Percentiles rank a stretch among this genome's conserved stretches.
Evolutionary conservation across 306 rosid genomes (phyloP).

Genomic region (Oemleria cerasiformis): DNA sequence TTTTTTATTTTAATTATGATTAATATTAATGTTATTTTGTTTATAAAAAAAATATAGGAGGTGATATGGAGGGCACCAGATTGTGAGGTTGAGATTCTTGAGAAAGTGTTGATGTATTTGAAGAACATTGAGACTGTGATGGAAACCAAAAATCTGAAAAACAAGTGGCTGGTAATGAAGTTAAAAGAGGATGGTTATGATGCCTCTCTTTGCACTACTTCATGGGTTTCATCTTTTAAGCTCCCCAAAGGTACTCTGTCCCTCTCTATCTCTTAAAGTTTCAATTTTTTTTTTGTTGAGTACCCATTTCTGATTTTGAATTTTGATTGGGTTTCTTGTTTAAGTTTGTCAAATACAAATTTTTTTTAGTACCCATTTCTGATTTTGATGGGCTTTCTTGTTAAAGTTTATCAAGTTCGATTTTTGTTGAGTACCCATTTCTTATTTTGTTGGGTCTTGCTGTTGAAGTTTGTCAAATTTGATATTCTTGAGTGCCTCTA

Average conservation of each 20-base stretch:
- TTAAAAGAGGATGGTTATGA: conserved; percentile 43
- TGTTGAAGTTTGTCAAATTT: too few relatives aligned
- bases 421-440: too few relatives aligned
- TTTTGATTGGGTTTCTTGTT: too few relatives aligned
- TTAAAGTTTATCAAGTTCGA: too few relatives aligned
- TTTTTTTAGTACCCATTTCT: too few relatives aligned
- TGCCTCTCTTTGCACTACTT: conserved; percentile 44
- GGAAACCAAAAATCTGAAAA: conserved; percentile 23
- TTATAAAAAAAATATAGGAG: conserved; percentile 8
- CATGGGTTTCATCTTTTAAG: conserved; percentile 30
- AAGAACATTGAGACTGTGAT: conserved; percentile 7
- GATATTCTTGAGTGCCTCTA: background rate
- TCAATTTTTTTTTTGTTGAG: too few relatives aligned
- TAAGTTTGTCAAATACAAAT: too few relatives aligned
- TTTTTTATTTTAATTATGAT: too few relatives aligned
- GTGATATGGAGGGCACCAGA: conserved; percentile 26
- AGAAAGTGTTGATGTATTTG: conserved; percentile 26
- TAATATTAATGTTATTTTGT: too few relatives aligned
- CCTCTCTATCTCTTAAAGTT: background rate
- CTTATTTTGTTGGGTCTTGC: too few relatives aligned
- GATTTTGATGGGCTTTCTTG: too few relatives aligned
- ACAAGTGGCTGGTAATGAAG: conserved; percentile 28
- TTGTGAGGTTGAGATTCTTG: conserved; percentile 33
- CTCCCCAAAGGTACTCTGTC: conserved; percentile 17
- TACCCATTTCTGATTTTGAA: too few relatives aligned